These are phyloP conservation scores for Elsinoe necatrix DNA, from an alignment of 2,329 filamentous ascomycete genomes.

Conservation along the genomic window DNA sequence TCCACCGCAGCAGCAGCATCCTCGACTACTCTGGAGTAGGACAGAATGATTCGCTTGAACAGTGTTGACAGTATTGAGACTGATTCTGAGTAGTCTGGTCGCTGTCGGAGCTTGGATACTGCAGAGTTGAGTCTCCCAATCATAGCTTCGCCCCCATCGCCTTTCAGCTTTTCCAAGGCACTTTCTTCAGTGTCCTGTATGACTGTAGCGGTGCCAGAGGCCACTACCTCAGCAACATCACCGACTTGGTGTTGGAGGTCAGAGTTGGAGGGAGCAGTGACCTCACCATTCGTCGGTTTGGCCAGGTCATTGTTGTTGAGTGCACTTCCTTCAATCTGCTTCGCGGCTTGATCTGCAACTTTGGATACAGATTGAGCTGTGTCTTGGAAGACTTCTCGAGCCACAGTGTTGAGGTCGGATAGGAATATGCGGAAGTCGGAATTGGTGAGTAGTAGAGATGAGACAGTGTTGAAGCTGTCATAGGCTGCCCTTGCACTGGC, in stretches of 20 bases:
- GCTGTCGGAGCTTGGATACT: slow-evolving; percentile 63
- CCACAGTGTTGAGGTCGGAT: slow-evolving; percentile 68
- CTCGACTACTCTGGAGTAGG: slow-evolving; percentile 66
- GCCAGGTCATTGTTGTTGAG: slow-evolving; percentile 43
- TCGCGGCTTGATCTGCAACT: slow-evolving; percentile 64
- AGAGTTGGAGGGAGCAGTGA: slow-evolving; percentile 47
- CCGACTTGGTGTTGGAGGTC: slow-evolving; percentile 49
- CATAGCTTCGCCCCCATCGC: slow-evolving; percentile 64
- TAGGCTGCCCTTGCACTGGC: slow-evolving; percentile 70
- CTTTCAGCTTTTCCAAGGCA: slow-evolving; percentile 61
- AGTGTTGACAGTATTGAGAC: slow-evolving; percentile 70
- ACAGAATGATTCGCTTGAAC: slow-evolving; percentile 66
- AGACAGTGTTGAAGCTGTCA: slow-evolving; percentile 72
- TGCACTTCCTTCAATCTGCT: slow-evolving; percentile 61
- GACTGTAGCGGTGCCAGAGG: slow-evolving; percentile 38
- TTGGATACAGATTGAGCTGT: slow-evolving; percentile 71
- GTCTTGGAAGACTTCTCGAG: slow-evolving; percentile 77
- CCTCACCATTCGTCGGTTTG: slow-evolving; percentile 31
- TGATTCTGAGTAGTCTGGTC: slow-evolving; percentile 76
- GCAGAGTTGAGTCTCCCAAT: slow-evolving; percentile 67
- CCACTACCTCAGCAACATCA: slow-evolving; percentile 39
- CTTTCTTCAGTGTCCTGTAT: slow-evolving; percentile 58
- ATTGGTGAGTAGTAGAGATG: slow-evolving; percentile 78
- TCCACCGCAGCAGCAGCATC: slow-evolving; percentile 59
- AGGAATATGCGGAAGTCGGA: slow-evolving; percentile 83